phyloP scores from a whole-genome alignment of 805 yeast species.

The Saturnispora hagleri region DNA sequence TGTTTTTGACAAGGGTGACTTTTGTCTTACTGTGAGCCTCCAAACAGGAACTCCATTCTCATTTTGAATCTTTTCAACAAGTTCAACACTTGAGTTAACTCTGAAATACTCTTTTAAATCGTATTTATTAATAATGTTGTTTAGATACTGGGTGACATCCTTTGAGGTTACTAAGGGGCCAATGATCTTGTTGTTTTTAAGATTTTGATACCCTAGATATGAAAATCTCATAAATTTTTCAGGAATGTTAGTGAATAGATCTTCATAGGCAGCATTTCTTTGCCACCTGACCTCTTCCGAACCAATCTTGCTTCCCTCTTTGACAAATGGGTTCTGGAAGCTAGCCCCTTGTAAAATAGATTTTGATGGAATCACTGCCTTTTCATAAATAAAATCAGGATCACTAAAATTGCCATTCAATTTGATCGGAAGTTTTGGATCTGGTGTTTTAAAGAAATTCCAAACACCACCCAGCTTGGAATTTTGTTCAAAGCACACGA shows the following conservation, averaged over 20 bases:
- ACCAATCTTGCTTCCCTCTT: conserved; percentile 4
- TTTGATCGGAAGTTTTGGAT: conserved; percentile 17
- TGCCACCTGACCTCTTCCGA: conserved; percentile 28
- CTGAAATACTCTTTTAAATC: conserved; percentile 28
- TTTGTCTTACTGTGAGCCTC: conserved; percentile 12
- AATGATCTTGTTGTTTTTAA: conserved; percentile 7
- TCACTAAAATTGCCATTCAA: conserved; percentile 6
- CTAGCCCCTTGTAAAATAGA: conserved; percentile 20
- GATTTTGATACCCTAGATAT: conserved; percentile 17
- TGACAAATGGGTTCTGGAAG: conserved; percentile 28
- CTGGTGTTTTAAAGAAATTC: conserved; percentile 16
- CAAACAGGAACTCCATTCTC: conserved; percentile 28
- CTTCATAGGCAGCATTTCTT: conserved; percentile 30
- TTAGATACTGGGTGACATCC: conserved; percentile 13
- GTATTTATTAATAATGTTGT: conserved; percentile 15
- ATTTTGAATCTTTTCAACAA: conserved; percentile 22
- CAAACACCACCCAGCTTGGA: conserved; percentile 34
- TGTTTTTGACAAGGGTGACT: conserved; percentile 6
- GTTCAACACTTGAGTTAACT: conserved; percentile 33
- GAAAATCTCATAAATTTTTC: conserved; percentile 32
- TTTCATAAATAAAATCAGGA: conserved; percentile 15
- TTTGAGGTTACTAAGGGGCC: conserved; percentile 15
- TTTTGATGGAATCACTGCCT: conserved; percentile 6
- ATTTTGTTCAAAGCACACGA: conserved; percentile 35
- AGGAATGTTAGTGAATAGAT: conserved; percentile 36